A percentile compares a stretch with the other conserved stretches of the same genome.
Evolutionary conservation across 306 rosid genomes (phyloP).

Genomic region (Fagus crenata): DNA sequence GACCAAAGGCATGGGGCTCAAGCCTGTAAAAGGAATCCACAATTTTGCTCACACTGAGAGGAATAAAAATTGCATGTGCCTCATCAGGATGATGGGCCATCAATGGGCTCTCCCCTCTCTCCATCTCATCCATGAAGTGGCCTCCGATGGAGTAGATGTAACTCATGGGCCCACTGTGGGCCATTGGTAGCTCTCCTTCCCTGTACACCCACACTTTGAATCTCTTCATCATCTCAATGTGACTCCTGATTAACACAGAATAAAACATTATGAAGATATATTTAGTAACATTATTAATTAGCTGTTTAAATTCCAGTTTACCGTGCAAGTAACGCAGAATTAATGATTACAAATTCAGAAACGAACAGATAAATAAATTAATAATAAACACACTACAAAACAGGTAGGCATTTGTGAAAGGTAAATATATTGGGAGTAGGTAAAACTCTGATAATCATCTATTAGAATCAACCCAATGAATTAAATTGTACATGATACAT

Average conservation of each 20-base stretch:
- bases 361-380: no score
- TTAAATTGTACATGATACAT: no score
- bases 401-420: no score
- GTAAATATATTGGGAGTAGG: no score
- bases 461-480: no score
- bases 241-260: conserved; percentile 46
- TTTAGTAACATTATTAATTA: no score
- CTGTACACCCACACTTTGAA: conserved; percentile 72
- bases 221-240: conserved; percentile 72
- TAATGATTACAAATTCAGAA: no score
- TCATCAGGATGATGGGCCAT: conserved; percentile 55
- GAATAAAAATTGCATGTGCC: conserved; percentile 65
- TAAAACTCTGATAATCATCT: no score
- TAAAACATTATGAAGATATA: no score
- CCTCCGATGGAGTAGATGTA: conserved; percentile 69
- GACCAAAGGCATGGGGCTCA: conserved; percentile 39
- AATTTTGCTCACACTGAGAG: conserved; percentile 51
- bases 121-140: conserved; percentile 65
- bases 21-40: conserved; percentile 45
- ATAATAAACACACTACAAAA: no score
- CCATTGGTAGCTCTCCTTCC: conserved; percentile 73
- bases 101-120: conserved; percentile 39
- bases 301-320: no score
- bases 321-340: no score
- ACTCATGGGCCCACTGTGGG: conserved; percentile 57